Evolutionary conservation across 768 basidiomycete species (phyloP), one percentile per base, ranked within the genome.

Genomic region (Xanthoconium stramineum): DNA sequence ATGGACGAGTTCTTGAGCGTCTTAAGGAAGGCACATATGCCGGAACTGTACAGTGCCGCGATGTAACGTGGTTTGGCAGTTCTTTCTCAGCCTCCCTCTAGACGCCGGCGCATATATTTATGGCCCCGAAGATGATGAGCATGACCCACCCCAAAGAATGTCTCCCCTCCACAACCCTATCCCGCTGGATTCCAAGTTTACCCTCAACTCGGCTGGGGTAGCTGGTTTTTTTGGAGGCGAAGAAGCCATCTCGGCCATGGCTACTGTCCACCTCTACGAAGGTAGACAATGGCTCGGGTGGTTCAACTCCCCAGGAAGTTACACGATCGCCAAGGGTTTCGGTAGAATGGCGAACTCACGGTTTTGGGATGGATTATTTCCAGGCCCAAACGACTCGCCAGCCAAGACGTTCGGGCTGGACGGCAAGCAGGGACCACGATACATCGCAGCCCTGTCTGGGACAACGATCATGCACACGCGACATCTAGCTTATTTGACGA

Each of bases 181-280:
- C 35, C 1, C 0, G 15, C 24, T 24, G 24, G 24, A 24, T 35
- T 35, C 58, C 17, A 53, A 51, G 19, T 67, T 69, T 30, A 38
- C 36, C 5, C 66, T 74, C 40, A 62, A 74, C 24, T 47, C 67
- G 1, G 61, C 69, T 14, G 74, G 70, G 2, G 61, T 74, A 9
- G 73, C 72, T 11, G 73, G 72, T 11, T 67, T 75, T 32, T 73
- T 74, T 6, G 74, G 74, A 1, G 74, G 73, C 3, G 61, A 75
- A 29, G 73, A 71, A 47, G 72, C 74, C 12, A 61, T 75, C 37
- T 58, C 69, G 11, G 70, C 73, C 28, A 74, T 75, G 70, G 60
- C 66, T 11, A 66, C 64, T 4, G 66, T 74, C 24, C 68, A 73
- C 44, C 45, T 74, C 5, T 70, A 62, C 52, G 14, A 50, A 33